Evolutionary conservation across 163 green algal species (phyloP).

Genomic region (Chlamydomonas reinhardtii): DNA sequence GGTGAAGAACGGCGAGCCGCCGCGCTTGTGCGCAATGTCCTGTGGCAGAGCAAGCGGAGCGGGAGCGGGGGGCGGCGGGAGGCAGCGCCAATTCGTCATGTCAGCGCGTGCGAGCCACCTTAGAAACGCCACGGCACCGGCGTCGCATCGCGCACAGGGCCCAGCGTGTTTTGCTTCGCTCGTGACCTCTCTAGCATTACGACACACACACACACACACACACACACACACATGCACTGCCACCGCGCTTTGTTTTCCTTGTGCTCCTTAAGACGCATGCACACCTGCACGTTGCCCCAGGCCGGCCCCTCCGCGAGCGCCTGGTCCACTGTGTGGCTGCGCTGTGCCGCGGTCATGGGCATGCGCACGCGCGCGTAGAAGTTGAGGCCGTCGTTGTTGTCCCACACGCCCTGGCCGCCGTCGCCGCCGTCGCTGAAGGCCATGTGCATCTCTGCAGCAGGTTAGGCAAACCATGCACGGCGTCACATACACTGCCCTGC

Average conservation of each 20-base stretch:
- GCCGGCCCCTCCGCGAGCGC: conserved; percentile 12
- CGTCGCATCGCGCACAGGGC: no score
- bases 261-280: no score
- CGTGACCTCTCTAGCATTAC: no score
- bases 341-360: conserved; percentile 28
- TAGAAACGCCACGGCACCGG: no score
- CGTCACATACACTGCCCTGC: no score
- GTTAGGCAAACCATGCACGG: no score
- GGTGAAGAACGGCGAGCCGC: conserved; percentile 40
- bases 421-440: conserved; percentile 18
- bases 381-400: conserved; percentile 52
- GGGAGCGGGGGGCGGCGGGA: not conserved
- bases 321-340: conserved; percentile 10
- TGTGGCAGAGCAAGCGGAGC: not conserved
- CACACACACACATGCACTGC: no score
- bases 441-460: conserved; percentile 40
- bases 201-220: no score
- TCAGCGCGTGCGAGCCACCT: no score
- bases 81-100: not conserved
- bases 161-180: no score
- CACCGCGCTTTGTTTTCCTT: no score
- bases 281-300: conserved; percentile 42
- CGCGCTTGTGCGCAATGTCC: conserved; percentile 28
- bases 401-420: conserved; percentile 10
- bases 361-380: conserved; percentile 46